Base-by-base conservation (phyloP, 2,329 filamentous ascomycete genomes). In the Neopestalotiopsis clavispora region DNA sequence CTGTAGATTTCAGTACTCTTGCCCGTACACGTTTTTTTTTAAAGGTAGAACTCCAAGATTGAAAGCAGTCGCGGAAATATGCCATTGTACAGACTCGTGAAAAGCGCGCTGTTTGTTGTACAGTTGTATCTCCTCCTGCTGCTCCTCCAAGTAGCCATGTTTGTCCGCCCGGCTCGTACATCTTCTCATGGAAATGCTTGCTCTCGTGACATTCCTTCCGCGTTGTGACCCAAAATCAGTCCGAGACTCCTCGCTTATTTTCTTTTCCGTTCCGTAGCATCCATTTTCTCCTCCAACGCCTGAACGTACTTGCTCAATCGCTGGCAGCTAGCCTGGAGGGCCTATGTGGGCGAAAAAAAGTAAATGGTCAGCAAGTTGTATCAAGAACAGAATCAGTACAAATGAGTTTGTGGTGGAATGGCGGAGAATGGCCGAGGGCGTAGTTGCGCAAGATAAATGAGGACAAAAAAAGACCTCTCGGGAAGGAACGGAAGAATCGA, bases 241-340 rank as follows among this genome's bases (percentile, higher is more conserved):
- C 67, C 59, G 59, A 45, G 65, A 20, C 14, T 30, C 67, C 34
- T 52, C 28, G 34, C 69, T 78, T 83, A 90, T 84, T 91, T 92
- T 84, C 90, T 92, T 84, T 90, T 92, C 77, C 81, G 80, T 75
- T 90, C 87, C 77, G 89, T 75, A 70, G 87, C 84, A 74, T 91
- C 90, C 74, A 95, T 87, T 84, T 92, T 94, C 76, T 93, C 89
- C 84, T 98, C 95, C 72, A 98, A 84, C 65, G 89, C 89, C 78
- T 91, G 89, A 72, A 97, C 90, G 79, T 98, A 97, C 72, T 88
- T 89, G 82, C 94, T 94, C 80, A 98, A 89, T 78, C 93, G 90
- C 81, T 95, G 92, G 68, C 97, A 95, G 63, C 94, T 94, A 64
- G 90, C 87, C 87, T 98, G 95, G 63, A 98, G 88, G 73, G 93